phyloP scores from a whole-genome alignment of 2,329 filamentous ascomycete species.

The Neoscytalidium dimidiatum region DNA sequence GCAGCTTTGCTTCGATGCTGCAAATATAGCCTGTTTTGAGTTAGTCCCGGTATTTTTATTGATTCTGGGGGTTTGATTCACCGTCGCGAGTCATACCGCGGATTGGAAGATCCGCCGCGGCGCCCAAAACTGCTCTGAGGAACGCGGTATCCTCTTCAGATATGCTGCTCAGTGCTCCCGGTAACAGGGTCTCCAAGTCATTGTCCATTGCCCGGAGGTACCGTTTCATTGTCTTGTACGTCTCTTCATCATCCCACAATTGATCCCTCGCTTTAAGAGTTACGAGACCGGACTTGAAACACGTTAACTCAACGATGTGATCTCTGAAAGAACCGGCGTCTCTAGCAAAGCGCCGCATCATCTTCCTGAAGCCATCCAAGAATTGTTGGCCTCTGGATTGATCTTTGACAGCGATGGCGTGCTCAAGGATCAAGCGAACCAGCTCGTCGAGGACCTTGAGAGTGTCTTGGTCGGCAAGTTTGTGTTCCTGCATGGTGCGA shows the following conservation, averaged over 20 bases:
- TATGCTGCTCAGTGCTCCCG: background rate
- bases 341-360: slow-evolving; percentile 22
- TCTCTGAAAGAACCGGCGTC: background rate
- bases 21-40: background rate
- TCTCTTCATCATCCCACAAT: slow-evolving; percentile 13
- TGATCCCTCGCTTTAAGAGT: background rate
- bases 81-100: slow-evolving; percentile 7
- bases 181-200: slow-evolving; percentile 8
- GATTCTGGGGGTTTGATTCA: background rate
- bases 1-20: slow-evolving; percentile 18
- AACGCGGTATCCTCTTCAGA: slow-evolving; percentile 5
- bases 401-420: slow-evolving; percentile 36
- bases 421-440: slow-evolving; percentile 28
- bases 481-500: background rate
- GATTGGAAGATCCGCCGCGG: slow-evolving; percentile 11
- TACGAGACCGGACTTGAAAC: slow-evolving; percentile 17
- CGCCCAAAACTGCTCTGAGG: slow-evolving; percentile 4
- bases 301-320: slow-evolving; percentile 9
- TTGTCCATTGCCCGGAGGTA: slow-evolving; percentile 12
- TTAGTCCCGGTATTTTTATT: background rate
- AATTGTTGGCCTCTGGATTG: slow-evolving; percentile 36
- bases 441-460: slow-evolving; percentile 31
- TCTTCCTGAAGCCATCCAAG: slow-evolving; percentile 30
- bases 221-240: slow-evolving; percentile 19
- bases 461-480: background rate